Percentiles rank a stretch among this genome's conserved stretches.
Conservation (phyloP, 2,329 filamentous ascomycete genomes). For the Alternaria conjuncta region DNA sequence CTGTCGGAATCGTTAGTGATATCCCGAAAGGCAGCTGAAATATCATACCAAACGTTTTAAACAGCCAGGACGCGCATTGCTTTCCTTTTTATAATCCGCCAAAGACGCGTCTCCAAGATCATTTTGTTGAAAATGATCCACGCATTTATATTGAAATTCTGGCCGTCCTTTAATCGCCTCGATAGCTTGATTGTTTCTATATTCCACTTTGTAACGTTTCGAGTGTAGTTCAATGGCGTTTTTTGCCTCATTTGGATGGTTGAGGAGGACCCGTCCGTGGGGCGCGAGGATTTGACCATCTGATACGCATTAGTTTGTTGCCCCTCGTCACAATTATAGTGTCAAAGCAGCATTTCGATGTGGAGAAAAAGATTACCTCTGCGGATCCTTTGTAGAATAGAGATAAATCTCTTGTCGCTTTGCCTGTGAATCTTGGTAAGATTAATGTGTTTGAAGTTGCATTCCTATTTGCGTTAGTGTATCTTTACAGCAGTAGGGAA, state of each 20-base stretch:
- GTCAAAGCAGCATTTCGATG: neutral
- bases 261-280: constrained; percentile 55
- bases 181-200: too few relatives aligned
- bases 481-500: too few relatives aligned
- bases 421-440: constrained; percentile 65
- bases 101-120: constrained; percentile 26
- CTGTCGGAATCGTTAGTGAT: constrained; percentile 3
- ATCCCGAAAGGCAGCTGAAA: neutral
- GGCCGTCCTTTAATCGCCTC: neutral
- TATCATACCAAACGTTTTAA: constrained; percentile 29
- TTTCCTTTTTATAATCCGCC: constrained; percentile 14
- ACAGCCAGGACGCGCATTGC: too few relatives aligned
- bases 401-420: constrained; percentile 60
- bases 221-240: constrained; percentile 57
- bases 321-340: neutral
- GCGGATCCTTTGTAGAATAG: constrained; percentile 63
- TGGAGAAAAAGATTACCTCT: constrained; percentile 48
- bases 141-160: constrained; percentile 35
- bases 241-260: constrained; percentile 52
- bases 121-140: constrained; percentile 54
- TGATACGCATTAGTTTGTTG: constrained; percentile 2
- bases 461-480: constrained; percentile 44
- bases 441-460: constrained; percentile 61
- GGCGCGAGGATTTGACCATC: constrained; percentile 36
- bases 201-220: constrained; percentile 12